phyloP scores from a whole-genome alignment of 148 eudicot genomes.

The Cornus controversa region DNA sequence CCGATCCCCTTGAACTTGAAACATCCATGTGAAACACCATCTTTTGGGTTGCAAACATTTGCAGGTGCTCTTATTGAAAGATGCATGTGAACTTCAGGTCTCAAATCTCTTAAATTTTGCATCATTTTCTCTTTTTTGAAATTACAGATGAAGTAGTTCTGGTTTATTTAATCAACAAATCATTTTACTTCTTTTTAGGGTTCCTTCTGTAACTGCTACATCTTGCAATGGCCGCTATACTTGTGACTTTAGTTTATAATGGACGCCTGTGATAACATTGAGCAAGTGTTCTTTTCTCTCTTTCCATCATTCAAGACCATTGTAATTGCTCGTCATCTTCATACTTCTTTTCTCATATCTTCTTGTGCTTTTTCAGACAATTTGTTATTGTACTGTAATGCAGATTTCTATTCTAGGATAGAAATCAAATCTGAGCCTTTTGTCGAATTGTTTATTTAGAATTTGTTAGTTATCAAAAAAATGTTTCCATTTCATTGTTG shows the following conservation, averaged over 20 bases:
- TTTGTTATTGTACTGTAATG: not conserved
- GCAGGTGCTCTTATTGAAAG: no score
- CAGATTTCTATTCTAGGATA: not conserved
- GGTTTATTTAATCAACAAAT: not conserved
- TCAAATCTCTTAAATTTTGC: not conserved
- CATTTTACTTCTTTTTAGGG: not conserved
- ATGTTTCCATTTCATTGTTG: not conserved
- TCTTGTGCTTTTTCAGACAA: not conserved
- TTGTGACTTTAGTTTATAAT: not conserved
- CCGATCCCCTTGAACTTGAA: no score
- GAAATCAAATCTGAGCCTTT: not conserved
- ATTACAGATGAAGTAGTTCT: not conserved
- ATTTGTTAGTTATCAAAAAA: not conserved
- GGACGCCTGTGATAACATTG: not conserved
- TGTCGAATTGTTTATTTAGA: not conserved
- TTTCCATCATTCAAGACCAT: not conserved
- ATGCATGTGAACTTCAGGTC: not conserved
- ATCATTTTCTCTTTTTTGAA: not conserved
- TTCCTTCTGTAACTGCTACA: not conserved
- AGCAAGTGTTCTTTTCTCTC: not conserved
- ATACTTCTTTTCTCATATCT: not conserved
- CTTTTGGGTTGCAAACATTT: no score
- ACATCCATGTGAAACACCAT: no score
- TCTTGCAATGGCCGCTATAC: not conserved
- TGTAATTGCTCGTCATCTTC: not conserved